Evolutionary conservation across 371 early-diverging fungal genomes (phyloP).

Genomic region (Funneliformis caledonium): DNA sequence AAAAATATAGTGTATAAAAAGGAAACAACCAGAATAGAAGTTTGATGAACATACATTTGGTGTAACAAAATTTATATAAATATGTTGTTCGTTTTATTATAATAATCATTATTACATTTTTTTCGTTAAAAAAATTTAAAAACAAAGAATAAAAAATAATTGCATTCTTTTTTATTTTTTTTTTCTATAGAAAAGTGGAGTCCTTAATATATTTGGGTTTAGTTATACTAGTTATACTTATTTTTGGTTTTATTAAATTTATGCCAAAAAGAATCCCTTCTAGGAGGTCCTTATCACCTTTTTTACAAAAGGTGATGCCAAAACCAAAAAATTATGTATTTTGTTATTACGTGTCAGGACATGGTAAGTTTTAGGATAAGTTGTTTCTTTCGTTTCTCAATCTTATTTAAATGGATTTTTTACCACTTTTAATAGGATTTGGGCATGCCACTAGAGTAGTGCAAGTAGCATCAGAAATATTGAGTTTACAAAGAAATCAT

Average conservation of each 20-base stretch:
- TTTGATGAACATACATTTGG: neutral
- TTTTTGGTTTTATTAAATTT: neutral
- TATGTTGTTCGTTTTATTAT: too few relatives aligned
- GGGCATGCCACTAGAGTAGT: constrained; percentile 40
- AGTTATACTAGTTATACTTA: neutral
- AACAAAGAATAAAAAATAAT: too few relatives aligned
- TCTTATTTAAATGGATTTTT: neutral
- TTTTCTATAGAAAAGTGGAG: neutral
- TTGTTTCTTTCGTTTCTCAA: neutral
- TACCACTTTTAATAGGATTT: constrained; percentile 3
- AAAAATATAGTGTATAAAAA: neutral
- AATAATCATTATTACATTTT: neutral
- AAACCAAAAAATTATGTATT: constrained; percentile 22
- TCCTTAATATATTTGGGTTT: neutral
- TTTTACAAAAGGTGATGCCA: neutral
- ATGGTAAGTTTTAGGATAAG: constrained; percentile 10
- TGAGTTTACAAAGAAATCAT: constrained; percentile 14
- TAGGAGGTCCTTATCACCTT: neutral
- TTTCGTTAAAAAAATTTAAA: neutral
- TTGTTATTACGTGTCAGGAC: constrained; percentile 40
- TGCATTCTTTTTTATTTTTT: neutral
- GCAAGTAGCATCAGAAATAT: constrained; percentile 36
- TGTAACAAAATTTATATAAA: neutral
- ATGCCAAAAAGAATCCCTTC: constrained; percentile 11
- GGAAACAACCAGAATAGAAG: too few relatives aligned